Conservation (phyloP, 2,329 filamentous ascomycete genomes). For the Scleromitrula shiraiana region DNA sequence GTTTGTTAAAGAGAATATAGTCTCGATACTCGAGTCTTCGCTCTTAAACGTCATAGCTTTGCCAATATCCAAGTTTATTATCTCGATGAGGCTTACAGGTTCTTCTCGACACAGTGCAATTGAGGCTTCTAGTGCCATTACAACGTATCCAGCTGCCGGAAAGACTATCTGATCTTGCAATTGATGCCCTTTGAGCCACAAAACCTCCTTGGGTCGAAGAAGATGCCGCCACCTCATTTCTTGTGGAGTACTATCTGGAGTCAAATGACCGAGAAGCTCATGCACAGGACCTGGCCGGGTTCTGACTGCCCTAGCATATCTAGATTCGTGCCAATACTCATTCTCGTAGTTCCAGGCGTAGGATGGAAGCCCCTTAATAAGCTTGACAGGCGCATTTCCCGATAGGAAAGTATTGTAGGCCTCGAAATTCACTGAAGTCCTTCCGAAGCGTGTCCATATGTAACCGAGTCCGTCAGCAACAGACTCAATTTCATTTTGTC, state of each 20-base stretch:
- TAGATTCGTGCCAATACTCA: constrained; percentile 14
- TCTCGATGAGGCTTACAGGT: not conserved
- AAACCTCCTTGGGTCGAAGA: constrained; percentile 25
- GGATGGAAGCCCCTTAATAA: constrained; percentile 4
- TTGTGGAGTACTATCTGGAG: constrained; percentile 40
- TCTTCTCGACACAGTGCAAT: constrained; percentile 32
- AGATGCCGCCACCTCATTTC: constrained; percentile 25
- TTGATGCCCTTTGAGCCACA: constrained; percentile 40
- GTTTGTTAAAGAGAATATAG: not conserved
- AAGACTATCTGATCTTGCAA: constrained; percentile 33
- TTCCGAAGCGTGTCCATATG: constrained; percentile 16
- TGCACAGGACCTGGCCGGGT: constrained; percentile 3
- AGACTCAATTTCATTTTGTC: constrained; percentile 11
- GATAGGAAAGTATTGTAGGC: no score
- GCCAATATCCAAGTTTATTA: not conserved
- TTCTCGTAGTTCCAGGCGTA: constrained; percentile 14
- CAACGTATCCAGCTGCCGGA: constrained; percentile 39
- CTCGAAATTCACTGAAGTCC: not conserved
- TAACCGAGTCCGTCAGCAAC: constrained; percentile 18
- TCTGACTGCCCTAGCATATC: constrained; percentile 2
- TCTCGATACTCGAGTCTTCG: not conserved
- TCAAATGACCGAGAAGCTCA: constrained; percentile 16
- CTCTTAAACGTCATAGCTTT: not conserved
- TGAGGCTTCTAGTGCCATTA: constrained; percentile 39
- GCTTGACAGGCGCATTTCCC: not conserved